phyloP scores from a whole-genome alignment of 805 yeast genomes.

The Myxozyma mucilagina region DNA sequence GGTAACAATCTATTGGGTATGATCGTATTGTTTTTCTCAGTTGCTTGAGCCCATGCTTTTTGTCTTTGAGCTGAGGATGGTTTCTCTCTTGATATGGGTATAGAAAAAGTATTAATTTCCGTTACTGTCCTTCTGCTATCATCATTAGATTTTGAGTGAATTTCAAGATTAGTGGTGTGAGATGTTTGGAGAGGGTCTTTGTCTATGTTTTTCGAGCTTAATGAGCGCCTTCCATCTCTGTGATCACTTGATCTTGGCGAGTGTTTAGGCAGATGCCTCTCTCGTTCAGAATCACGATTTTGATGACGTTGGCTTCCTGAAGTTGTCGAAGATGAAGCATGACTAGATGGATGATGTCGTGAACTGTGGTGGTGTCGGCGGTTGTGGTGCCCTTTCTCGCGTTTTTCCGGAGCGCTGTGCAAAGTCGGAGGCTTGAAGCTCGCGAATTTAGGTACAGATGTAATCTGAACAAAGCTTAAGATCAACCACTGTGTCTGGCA shows the following conservation, averaged over 20 bases:
- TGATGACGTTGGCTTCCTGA: background rate
- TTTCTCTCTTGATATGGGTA: background rate
- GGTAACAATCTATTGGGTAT: background rate
- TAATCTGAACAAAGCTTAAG: background rate
- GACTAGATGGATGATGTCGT: background rate
- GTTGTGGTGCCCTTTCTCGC: background rate
- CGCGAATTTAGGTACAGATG: slow-evolving; percentile 24
- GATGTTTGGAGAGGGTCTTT: background rate
- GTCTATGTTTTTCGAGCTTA: background rate
- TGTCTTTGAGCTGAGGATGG: background rate
- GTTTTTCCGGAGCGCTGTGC: background rate
- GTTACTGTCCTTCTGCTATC: no score
- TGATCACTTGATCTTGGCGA: background rate
- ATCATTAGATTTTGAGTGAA: no score
- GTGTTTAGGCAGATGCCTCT: background rate
- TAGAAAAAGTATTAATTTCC: background rate
- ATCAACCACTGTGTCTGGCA: background rate
- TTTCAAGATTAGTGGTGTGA: background rate
- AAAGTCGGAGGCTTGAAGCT: slow-evolving; percentile 17
- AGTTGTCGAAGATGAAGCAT: background rate
- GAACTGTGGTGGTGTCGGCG: background rate
- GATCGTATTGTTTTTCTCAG: slow-evolving; percentile 2
- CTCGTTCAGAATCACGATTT: background rate
- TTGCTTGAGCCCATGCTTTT: slow-evolving; percentile 2
- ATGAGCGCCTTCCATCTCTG: no score